A percentile compares a stretch with the other conserved stretches of the same genome.
Evolutionary conservation across 306 rosid genomes (phyloP).

Genomic region (Castanospermum australe): DNA sequence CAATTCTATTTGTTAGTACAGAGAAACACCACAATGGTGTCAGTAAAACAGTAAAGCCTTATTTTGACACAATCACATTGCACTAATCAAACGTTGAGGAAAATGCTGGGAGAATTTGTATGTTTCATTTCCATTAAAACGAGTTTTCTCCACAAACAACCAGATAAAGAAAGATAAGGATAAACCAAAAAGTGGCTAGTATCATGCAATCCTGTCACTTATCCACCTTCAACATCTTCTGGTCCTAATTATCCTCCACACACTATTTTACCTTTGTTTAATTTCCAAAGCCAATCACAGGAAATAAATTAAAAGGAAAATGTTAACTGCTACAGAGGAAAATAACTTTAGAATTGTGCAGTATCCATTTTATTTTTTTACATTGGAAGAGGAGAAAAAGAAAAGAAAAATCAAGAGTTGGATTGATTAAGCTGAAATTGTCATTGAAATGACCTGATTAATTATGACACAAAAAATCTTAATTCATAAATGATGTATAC

Average conservation of each 20-base stretch:
- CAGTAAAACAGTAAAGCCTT: not conserved
- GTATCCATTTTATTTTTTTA: not conserved
- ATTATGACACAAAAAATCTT: not conserved
- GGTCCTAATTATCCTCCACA: not conserved
- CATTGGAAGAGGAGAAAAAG: not conserved
- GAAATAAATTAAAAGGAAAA: not conserved
- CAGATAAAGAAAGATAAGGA: not conserved
- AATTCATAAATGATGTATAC: not conserved
- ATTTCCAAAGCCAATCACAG: not conserved
- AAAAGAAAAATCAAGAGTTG: not conserved
- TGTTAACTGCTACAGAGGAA: not conserved
- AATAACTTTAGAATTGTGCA: not conserved
- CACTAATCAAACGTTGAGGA: not conserved
- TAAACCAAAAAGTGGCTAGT: not conserved
- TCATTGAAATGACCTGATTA: not conserved
- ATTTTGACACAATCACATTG: not conserved
- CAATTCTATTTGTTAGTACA: not conserved
- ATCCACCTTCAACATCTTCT: not conserved
- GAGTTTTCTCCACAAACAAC: not conserved
- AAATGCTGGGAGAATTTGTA: not conserved
- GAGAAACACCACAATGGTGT: not conserved
- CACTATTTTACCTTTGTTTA: not conserved
- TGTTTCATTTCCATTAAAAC: not conserved
- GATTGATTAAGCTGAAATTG: not conserved
- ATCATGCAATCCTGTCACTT: not conserved